phyloP scores from a whole-genome alignment of 2,329 filamentous ascomycete species.

The Colletotrichum neosansevieriae region DNA sequence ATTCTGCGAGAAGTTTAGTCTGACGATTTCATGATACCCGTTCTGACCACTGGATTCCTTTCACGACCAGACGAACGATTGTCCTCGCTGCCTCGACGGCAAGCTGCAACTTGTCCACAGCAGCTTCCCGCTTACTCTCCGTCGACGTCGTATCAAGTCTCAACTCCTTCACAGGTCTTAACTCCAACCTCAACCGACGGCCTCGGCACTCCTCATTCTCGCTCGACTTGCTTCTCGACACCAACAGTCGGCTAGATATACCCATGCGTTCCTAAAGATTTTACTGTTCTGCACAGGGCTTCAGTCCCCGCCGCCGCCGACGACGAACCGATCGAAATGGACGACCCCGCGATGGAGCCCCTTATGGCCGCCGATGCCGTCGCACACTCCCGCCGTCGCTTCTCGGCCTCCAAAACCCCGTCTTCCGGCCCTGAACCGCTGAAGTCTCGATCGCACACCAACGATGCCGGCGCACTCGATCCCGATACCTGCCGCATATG shows the following conservation, averaged over 20 bases:
- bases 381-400: slow-evolving; percentile 46
- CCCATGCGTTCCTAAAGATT: slow-evolving; percentile 38
- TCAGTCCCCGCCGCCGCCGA: slow-evolving; percentile 18
- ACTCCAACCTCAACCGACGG: neutral
- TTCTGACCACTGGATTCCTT: neutral
- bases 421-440: slow-evolving; percentile 13
- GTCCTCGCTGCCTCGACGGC: neutral
- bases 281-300: slow-evolving; percentile 22
- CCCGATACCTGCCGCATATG: slow-evolving; percentile 97
- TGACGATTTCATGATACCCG: slow-evolving; percentile 38
- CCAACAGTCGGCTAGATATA: slow-evolving; percentile 1
- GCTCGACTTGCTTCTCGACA: neutral
- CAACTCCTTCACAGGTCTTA: slow-evolving; percentile 14
- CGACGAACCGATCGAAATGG: slow-evolving; percentile 42
- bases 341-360: slow-evolving; percentile 43
- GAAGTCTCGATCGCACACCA: slow-evolving; percentile 26
- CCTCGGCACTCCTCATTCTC: neutral
- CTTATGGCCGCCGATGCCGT: slow-evolving; percentile 44
- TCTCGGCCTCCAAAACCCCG: slow-evolving; percentile 32
- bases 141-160: neutral
- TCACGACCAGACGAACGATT: neutral
- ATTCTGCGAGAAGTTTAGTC: slow-evolving; percentile 6
- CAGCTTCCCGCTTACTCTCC: neutral
- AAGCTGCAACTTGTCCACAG: slow-evolving; percentile 14
- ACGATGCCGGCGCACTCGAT: slow-evolving; percentile 53